These are phyloP conservation scores for Epichloe aotearoae DNA, from an alignment of 2,329 filamentous ascomycete genomes.

Conservation along the genomic window DNA sequence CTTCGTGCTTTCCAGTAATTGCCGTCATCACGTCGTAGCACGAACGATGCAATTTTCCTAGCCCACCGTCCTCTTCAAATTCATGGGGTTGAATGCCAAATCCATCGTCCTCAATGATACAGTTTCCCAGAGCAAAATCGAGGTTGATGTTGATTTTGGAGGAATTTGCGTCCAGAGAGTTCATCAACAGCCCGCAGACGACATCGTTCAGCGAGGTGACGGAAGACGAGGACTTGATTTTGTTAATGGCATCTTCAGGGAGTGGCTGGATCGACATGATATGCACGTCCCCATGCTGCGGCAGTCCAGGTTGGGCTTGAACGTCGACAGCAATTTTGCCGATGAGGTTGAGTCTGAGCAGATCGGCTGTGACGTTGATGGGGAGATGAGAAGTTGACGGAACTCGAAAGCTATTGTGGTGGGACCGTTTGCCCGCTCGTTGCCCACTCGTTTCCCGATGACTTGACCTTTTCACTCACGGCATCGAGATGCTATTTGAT, in stretches of 20 bases:
- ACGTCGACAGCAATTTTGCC: neutral
- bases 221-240: slow-evolving; percentile 73
- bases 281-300: slow-evolving; percentile 5
- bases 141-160: slow-evolving; percentile 55
- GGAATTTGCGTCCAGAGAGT: slow-evolving; percentile 71
- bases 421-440: too few species aligned
- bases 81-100: slow-evolving; percentile 60
- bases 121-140: slow-evolving; percentile 64
- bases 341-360: neutral
- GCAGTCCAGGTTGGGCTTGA: neutral
- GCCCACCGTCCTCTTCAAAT: slow-evolving; percentile 55
- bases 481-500: too few species aligned
- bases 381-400: too few species aligned
- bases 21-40: slow-evolving; percentile 5
- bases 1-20: neutral
- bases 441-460: too few species aligned
- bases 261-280: slow-evolving; percentile 55
- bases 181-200: slow-evolving; percentile 60
- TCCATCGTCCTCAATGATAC: slow-evolving; percentile 75
- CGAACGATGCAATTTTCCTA: slow-evolving; percentile 64
- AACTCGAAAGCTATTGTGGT: too few species aligned
- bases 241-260: slow-evolving; percentile 56
- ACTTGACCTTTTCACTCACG: too few species aligned
- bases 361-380: neutral
- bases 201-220: slow-evolving; percentile 65